These are phyloP conservation scores for Pseudopithomyces maydicus DNA, from an alignment of 2,329 filamentous ascomycete genomes.

Conservation along the genomic window DNA sequence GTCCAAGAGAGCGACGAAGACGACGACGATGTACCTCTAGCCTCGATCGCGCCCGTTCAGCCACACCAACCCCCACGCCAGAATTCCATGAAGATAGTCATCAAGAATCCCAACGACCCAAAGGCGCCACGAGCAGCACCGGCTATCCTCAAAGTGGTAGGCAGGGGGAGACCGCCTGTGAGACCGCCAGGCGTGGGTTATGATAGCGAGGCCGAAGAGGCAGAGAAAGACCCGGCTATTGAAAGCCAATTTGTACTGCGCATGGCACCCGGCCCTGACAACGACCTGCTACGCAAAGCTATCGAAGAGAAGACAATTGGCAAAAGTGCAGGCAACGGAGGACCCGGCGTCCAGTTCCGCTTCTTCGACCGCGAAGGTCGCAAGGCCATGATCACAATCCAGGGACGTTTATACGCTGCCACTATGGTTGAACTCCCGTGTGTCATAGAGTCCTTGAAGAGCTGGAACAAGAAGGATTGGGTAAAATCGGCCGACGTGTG, in stretches of 20 bases:
- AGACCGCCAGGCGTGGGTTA: constrained; percentile 84
- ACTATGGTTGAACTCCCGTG: constrained; percentile 83
- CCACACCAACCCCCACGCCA: constrained; percentile 17
- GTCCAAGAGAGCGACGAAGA: constrained; percentile 31
- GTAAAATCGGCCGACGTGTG: constrained; percentile 89
- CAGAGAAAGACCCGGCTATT: constrained; percentile 83
- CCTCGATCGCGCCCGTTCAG: constrained; percentile 8
- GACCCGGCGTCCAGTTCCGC: constrained; percentile 78
- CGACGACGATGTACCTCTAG: constrained; percentile 21
- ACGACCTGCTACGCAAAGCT: constrained; percentile 77
- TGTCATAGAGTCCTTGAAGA: constrained; percentile 90
- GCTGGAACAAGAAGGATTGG: constrained; percentile 84
- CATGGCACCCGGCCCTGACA: constrained; percentile 84
- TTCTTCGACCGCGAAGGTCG: constrained; percentile 77
- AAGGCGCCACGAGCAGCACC: constrained; percentile 19
- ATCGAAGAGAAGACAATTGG: constrained; percentile 81
- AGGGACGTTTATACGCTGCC: constrained; percentile 74
- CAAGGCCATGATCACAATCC: constrained; percentile 73
- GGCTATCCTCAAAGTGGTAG: constrained; percentile 41
- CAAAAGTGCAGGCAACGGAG: constrained; percentile 64
- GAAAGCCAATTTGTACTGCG: constrained; percentile 90
- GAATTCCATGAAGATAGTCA: constrained; percentile 36
- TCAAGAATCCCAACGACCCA: constrained; percentile 27
- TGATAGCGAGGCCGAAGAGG: constrained; percentile 92
- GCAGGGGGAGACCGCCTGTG: constrained; percentile 36